phyloP scores from a whole-genome alignment of 345 rosid genomes.

The Eucalyptus cloeziana region DNA sequence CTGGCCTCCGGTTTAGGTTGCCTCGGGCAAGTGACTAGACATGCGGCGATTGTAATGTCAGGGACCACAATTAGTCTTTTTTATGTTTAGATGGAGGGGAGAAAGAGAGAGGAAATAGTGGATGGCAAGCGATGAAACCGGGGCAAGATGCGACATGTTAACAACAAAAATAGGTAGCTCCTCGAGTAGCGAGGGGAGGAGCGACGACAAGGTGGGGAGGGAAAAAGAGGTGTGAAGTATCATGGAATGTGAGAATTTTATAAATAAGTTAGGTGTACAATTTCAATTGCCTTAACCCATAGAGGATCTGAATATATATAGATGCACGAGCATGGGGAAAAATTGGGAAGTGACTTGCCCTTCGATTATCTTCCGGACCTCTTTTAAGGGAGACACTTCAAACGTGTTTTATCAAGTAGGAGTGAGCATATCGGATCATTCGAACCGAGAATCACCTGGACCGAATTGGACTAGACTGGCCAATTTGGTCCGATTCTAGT shows the following conservation, averaged over 20 bases:
- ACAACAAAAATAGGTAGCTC: neutral
- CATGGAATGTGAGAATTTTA: neutral
- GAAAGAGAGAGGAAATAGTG: neutral
- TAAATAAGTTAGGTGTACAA: neutral
- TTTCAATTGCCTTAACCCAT: neutral
- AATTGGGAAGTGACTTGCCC: too few relatives aligned
- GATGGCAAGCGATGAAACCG: neutral
- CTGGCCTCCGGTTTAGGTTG: neutral
- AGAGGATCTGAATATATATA: neutral
- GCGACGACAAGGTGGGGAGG: neutral
- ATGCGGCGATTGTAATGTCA: neutral
- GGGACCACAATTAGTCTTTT: neutral
- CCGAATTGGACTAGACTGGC: rapidly evolving
- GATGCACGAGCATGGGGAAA: too few relatives aligned
- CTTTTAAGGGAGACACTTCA: too few relatives aligned
- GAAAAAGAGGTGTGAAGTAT: neutral
- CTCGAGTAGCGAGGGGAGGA: neutral
- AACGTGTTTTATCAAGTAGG: too few relatives aligned
- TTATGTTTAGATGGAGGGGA: neutral
- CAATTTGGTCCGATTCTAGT: too few relatives aligned
- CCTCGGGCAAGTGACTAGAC: neutral
- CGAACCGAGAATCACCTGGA: rapidly evolving
- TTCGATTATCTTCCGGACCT: too few relatives aligned
- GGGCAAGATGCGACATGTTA: neutral
- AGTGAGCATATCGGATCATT: too few relatives aligned